Conservation (phyloP, 2,329 filamentous ascomycete species). For the Hymenotorrendiella dingleyae region DNA sequence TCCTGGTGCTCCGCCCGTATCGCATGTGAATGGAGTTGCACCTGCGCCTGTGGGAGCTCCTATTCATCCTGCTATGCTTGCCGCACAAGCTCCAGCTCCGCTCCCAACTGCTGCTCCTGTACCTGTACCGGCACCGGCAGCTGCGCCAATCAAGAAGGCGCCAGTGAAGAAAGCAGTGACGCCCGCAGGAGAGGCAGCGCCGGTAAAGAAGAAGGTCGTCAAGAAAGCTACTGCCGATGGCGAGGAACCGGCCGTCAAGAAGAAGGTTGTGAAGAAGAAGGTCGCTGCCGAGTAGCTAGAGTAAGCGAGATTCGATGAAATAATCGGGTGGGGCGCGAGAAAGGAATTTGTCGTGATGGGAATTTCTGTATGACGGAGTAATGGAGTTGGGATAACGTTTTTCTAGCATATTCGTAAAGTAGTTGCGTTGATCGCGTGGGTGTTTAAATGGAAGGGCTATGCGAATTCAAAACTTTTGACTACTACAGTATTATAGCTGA, state of each 20-base stretch:
- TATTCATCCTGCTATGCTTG: too few species aligned
- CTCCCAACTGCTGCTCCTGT: not conserved
- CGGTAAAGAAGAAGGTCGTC: conserved; percentile 1
- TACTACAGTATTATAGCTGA: too few species aligned
- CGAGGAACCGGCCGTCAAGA: not conserved
- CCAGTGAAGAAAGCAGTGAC: not conserved
- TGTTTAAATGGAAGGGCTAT: too few species aligned
- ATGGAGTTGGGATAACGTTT: too few species aligned
- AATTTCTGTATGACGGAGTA: too few species aligned
- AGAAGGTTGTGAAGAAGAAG: conserved; percentile 5
- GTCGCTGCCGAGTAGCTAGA: not conserved
- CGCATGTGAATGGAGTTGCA: not conserved
- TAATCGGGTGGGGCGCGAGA: too few species aligned
- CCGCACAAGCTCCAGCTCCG: not conserved
- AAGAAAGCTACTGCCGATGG: not conserved
- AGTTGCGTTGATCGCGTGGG: too few species aligned
- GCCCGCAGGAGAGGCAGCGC: not conserved
- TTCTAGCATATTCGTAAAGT: too few species aligned
- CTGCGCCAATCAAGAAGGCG: not conserved
- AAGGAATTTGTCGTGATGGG: too few species aligned
- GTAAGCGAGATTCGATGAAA: too few species aligned
- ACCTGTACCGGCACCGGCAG: conserved; percentile 2
- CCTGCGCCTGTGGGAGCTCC: not conserved
- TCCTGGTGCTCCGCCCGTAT: not conserved
- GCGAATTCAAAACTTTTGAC: too few species aligned